Evolutionary conservation across 331 rosid genomes (phyloP).

Genomic region (Erythrophleum ivorense): DNA sequence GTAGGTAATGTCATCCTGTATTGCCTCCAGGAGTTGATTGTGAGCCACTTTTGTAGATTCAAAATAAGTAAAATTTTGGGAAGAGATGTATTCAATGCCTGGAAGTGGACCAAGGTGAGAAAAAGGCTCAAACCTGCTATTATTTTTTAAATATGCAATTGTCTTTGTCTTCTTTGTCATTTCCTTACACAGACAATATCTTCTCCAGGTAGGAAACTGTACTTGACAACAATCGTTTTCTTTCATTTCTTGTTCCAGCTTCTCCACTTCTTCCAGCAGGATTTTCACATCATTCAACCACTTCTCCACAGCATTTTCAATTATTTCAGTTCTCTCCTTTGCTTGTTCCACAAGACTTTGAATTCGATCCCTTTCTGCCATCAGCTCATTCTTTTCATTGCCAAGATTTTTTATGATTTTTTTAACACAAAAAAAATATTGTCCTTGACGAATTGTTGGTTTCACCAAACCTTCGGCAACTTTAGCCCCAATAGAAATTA

Average conservation of each 20-base stretch:
- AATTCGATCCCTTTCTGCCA: background rate
- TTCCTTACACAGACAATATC: background rate
- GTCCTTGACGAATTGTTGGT: background rate
- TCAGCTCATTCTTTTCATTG: background rate
- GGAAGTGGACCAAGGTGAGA: background rate
- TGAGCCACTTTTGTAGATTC: background rate
- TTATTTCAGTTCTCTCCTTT: slow-evolving; percentile 11
- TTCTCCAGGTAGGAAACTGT: background rate
- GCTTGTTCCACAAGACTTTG: background rate
- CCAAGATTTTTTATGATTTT: background rate
- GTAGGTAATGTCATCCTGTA: background rate
- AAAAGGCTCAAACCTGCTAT: background rate
- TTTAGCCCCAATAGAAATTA: background rate
- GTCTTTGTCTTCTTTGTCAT: background rate
- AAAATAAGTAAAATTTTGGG: background rate
- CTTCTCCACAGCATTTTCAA: background rate
- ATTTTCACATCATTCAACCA: background rate
- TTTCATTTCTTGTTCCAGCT: background rate
- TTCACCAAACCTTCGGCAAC: background rate
- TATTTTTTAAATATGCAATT: background rate
- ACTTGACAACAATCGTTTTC: background rate
- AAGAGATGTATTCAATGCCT: background rate
- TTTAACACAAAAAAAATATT: background rate
- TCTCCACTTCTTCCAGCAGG: background rate
- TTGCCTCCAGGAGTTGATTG: background rate